Evolutionary conservation across 148 eudicot genomes (phyloP), one percentile per base, ranked within the genome.

Genomic region (Agrostemma githago): DNA sequence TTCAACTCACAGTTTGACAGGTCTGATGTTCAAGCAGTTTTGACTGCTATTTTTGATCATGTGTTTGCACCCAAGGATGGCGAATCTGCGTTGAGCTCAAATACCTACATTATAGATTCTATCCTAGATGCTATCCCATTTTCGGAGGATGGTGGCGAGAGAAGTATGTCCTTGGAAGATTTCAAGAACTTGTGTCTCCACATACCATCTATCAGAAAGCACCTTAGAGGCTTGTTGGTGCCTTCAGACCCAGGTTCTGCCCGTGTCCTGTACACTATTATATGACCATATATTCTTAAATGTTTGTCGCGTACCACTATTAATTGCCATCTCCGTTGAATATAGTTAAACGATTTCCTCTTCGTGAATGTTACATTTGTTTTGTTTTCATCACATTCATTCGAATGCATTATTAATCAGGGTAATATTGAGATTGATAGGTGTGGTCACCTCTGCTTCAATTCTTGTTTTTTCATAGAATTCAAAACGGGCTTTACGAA

Each of bases 11-110:
- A 80, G 83, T 76, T 80, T 72, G 79, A 66, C 88, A 94, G 98
- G 87, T 87, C 97, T 73, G 92, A 91, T 76, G 78, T 88, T 74
- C 93, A 88, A 89, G 90, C 84, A 62, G 92, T 84, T 43, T 72
- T 88, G 78, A 79, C 78, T 56, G 83, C 87, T 57, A 78, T 94
- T 76, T 78, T 91, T 66, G 87, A 78, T 73, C 86, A 87, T 78
- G 67, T 91, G 65, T 86, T 88, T 81, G 66, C 88, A 44, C 61
- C 64, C 42, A 73, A 72, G 61, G 71, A 75, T 37, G 10, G 53
- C 6, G 85, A 81, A 41, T 71, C 85, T 64, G 84, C 63, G 61
- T 76, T 78, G 42, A 80, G 72, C 65, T 83, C 88, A 59, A 77
- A 71, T 65, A 70, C 65, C 51, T 83, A 82, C 71, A 51, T 79